Conservation (phyloP, 164 flowering plant species). For the Kalanchoe fedtschenkoi region DNA sequence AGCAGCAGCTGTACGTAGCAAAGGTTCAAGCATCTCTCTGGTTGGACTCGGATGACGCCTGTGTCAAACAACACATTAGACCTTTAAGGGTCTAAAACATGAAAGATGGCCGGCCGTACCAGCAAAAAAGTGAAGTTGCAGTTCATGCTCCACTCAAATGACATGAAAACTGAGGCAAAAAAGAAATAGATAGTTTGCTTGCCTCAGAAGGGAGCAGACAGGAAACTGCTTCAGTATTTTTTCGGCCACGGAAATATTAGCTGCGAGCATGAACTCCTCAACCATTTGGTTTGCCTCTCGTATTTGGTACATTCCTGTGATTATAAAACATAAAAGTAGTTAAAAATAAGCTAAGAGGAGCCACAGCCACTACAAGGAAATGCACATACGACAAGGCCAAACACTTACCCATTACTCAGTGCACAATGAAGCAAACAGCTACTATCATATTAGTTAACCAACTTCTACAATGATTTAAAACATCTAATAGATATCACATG, state of each 20-base stretch:
- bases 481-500: too few species aligned
- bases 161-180: background rate
- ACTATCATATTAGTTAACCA: too few species aligned
- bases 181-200: conserved; percentile 5
- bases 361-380: background rate
- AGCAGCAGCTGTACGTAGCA: conserved; percentile 82
- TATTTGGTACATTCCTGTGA: conserved; percentile 94
- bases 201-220: conserved; percentile 71
- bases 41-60: conserved; percentile 98
- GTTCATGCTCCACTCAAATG: background rate
- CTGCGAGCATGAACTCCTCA: conserved; percentile 99
- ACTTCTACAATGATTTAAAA: too few species aligned
- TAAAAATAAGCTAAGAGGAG: background rate
- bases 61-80: conserved; percentile 12
- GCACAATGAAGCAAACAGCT: too few species aligned
- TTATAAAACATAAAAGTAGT: background rate
- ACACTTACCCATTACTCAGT: too few species aligned
- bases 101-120: too few species aligned
- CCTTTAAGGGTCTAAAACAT: too few species aligned
- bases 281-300: conserved; percentile 99
- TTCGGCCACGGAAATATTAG: conserved; percentile 95
- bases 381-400: too few species aligned
- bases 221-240: conserved; percentile 73
- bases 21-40: conserved; percentile 92
- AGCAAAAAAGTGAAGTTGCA: too few species aligned